Percentiles rank a stretch among this genome's conserved stretches.
Conservation (phyloP, 1,284 basidiomycete species). For the Dichomitus squalens region DNA sequence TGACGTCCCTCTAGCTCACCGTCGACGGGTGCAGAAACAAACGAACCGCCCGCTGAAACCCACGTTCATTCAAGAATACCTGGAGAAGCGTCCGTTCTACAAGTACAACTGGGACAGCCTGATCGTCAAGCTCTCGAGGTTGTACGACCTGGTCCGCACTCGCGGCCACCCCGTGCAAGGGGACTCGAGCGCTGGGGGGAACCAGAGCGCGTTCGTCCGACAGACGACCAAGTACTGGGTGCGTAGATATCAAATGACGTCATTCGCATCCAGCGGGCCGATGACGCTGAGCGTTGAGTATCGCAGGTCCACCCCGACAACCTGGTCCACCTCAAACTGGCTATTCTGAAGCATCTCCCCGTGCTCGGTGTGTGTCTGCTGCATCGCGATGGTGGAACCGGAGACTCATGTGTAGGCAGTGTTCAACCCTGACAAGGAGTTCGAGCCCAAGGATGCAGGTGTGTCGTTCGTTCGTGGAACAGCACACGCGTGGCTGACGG, state of each 20-base stretch:
- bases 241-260: constrained; percentile 24
- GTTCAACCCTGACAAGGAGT: constrained; percentile 96
- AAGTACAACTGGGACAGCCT: constrained; percentile 92
- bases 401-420: constrained; percentile 50
- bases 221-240: constrained; percentile 99
- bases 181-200: constrained; percentile 92
- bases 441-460: constrained; percentile 88
- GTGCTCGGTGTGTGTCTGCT: constrained; percentile 69
- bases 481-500: background rate
- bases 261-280: background rate
- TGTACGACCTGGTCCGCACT: constrained; percentile 96
- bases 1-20: constrained; percentile 3
- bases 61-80: constrained; percentile 85
- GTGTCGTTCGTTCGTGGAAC: constrained; percentile 18
- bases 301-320: constrained; percentile 88
- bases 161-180: constrained; percentile 93
- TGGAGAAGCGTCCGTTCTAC: constrained; percentile 96
- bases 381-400: background rate
- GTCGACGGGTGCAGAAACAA: constrained; percentile 67
- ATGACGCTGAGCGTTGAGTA: background rate
- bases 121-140: constrained; percentile 94
- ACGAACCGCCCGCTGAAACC: constrained; percentile 66
- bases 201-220: constrained; percentile 94
- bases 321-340: constrained; percentile 94
- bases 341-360: constrained; percentile 91